Base-by-base conservation (phyloP, 805 yeast genomes). In the Millerozyma miso region DNA sequence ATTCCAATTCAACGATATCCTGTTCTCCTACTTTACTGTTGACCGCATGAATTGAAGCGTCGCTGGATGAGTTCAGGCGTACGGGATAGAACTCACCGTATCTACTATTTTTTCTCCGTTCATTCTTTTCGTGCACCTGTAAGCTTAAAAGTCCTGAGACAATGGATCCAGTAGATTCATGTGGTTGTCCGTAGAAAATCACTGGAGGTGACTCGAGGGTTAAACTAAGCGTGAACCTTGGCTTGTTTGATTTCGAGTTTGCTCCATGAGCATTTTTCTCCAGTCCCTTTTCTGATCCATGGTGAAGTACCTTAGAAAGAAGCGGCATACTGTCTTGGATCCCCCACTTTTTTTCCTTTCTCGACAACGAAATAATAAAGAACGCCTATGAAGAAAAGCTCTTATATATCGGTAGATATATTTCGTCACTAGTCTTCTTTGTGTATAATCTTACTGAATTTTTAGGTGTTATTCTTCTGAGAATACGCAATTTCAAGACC, bases 131-230 rank as follows among this genome's bases (percentile, higher is more conserved):
- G 20, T 39, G 35, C 37, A 60, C 53, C 3, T 62, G 62, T 13
- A 93, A 64, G 31, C 75, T 74, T 38, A 93, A 65, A 7, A 88
- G 69, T 0, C 99, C 99, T 29, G 89, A 80, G 29, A 93, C 67
- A 18, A 91, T 73, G 4, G 96, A 85, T 1, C 99, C 99, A 0
- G 95, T 74, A 1, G 93, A 81, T 45, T 87, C 93, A 6, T 65
- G 61, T 2, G 90, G 85, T 0, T 75, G 63, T 0, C 99, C 99
- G 56, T 86, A 91, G 42, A 93, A 66, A 37, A 88, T 79, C 32
- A 90, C 74, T 0, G 99, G 99, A 1, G 98, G 98, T 1, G 95
- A 83, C 58, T 93, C 99, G 17, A 93, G 69, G 32, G 73, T 72
- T 29, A 90, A 73, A 0, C 80, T 58, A 10, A 87, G 62, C 29